Percentiles rank a stretch among this genome's conserved stretches.
phyloP scores from a whole-genome alignment of 2,329 filamentous ascomycete genomes.

The Davidsoniella australis region DNA sequence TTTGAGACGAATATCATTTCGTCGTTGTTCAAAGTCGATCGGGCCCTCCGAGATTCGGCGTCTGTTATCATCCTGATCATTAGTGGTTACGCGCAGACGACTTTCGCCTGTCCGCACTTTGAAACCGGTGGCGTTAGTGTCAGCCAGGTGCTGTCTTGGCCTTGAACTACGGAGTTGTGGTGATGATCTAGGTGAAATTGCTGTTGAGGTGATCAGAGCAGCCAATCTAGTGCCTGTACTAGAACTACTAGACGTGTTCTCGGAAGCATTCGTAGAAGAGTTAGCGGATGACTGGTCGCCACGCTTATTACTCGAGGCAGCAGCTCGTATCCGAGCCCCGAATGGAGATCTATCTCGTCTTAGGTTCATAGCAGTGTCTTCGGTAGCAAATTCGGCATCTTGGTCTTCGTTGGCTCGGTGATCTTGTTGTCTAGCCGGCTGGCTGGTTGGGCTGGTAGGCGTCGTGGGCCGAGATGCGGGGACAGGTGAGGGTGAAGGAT shows the following conservation, averaged over 20 bases:
- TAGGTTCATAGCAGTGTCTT: background rate
- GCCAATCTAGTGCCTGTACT: slow-evolving; percentile 42
- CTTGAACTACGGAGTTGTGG: slow-evolving; percentile 66
- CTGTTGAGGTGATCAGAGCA: slow-evolving; percentile 46
- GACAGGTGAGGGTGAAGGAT: background rate
- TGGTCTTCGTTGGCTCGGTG: background rate
- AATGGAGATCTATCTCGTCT: slow-evolving; percentile 11
- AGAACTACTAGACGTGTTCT: slow-evolving; percentile 17
- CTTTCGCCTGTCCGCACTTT: slow-evolving; percentile 47
- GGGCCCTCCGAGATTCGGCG: slow-evolving; percentile 48
- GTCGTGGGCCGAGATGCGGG: background rate
- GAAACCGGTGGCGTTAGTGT: slow-evolving; percentile 52
- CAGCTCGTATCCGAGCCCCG: slow-evolving; percentile 24
- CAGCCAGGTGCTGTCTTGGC: slow-evolving; percentile 62
- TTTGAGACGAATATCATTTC: slow-evolving; percentile 67
- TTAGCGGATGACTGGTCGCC: background rate
- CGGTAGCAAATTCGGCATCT: background rate
- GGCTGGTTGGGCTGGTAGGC: background rate
- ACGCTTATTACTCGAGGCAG: slow-evolving; percentile 22
- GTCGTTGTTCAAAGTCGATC: slow-evolving; percentile 69
- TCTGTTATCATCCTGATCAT: slow-evolving; percentile 15
- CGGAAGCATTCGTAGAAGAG: slow-evolving; percentile 20
- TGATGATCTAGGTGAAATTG: slow-evolving; percentile 54
- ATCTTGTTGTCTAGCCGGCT: background rate
- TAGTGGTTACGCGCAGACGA: slow-evolving; percentile 18